A percentile compares a stretch with the other conserved stretches of the same genome.
phyloP scores from a whole-genome alignment of 768 basidiomycete species.

The Crucibulum laeve region DNA sequence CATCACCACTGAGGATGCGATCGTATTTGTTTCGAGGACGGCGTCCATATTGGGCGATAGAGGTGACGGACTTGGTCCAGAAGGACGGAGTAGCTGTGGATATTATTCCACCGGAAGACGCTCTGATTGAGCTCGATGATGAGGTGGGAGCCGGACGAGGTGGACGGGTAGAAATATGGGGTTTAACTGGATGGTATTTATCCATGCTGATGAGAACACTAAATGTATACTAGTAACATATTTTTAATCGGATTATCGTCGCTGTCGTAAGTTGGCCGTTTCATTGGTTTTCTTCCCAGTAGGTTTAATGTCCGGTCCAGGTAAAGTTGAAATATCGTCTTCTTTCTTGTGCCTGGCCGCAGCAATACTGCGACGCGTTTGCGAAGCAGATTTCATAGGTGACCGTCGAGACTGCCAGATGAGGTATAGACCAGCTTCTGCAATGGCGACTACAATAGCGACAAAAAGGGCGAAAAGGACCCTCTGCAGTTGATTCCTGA shows the following conservation, averaged over 20 bases:
- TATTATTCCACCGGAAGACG: constrained; percentile 14
- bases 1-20: constrained; percentile 43
- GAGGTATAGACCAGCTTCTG: constrained; percentile 67
- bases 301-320: not conserved
- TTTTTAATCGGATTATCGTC: constrained; percentile 16
- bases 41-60: constrained; percentile 61
- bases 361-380: constrained; percentile 10
- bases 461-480: constrained; percentile 58
- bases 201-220: constrained; percentile 55
- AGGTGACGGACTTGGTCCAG: constrained; percentile 57
- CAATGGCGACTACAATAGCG: constrained; percentile 61
- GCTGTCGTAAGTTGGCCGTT: constrained; percentile 21
- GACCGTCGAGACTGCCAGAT: constrained; percentile 62
- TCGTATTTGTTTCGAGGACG: constrained; percentile 50
- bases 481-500: constrained; percentile 31
- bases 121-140: constrained; percentile 29
- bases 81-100: constrained; percentile 7
- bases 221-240: constrained; percentile 36
- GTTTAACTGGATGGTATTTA: constrained; percentile 82
- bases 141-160: constrained; percentile 37
- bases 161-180: constrained; percentile 70
- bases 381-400: constrained; percentile 12
- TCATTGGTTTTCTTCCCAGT: constrained; percentile 1
- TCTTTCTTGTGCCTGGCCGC: constrained; percentile 34
- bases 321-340: constrained; percentile 14